phyloP scores from a whole-genome alignment of 306 rosid genomes.

The Vigna hirtella region DNA sequence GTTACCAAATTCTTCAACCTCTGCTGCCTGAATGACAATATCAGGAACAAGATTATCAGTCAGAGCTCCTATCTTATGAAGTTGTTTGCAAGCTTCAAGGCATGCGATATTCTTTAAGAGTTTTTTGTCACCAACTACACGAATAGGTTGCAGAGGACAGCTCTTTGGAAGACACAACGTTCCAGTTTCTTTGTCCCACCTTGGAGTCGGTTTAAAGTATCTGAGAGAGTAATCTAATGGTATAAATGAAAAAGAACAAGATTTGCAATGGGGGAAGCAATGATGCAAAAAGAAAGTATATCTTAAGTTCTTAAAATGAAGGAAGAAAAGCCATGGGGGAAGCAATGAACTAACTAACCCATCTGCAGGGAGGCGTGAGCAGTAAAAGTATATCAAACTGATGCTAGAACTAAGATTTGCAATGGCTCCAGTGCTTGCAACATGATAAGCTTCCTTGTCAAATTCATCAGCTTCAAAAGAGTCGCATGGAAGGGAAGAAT shows the following conservation, averaged over 20 bases:
- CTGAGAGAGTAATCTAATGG: conserved; percentile 45
- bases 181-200: conserved; percentile 66
- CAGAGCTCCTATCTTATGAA: conserved; percentile 80
- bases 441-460: conserved; percentile 55
- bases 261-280: neutral
- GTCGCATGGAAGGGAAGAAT: conserved; percentile 70
- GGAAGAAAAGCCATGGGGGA: neutral
- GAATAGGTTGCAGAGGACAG: conserved; percentile 65
- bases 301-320: conserved; percentile 22
- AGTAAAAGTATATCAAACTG: conserved; percentile 68
- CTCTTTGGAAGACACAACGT: conserved; percentile 81
- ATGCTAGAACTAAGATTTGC: conserved; percentile 77
- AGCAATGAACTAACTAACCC: conserved; percentile 14
- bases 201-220: conserved; percentile 84
- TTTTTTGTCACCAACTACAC: conserved; percentile 57
- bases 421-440: conserved; percentile 76
- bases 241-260: conserved; percentile 4
- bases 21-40: conserved; percentile 61
- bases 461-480: conserved; percentile 52
- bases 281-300: conserved; percentile 14
- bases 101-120: conserved; percentile 70
- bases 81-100: conserved; percentile 92
- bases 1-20: conserved; percentile 62
- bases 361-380: conserved; percentile 49
- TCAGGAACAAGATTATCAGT: conserved; percentile 82